Evolutionary conservation across 805 yeast genomes (phyloP), one percentile per base, ranked within the genome.

Genomic region (Ogataea trehalophila): DNA sequence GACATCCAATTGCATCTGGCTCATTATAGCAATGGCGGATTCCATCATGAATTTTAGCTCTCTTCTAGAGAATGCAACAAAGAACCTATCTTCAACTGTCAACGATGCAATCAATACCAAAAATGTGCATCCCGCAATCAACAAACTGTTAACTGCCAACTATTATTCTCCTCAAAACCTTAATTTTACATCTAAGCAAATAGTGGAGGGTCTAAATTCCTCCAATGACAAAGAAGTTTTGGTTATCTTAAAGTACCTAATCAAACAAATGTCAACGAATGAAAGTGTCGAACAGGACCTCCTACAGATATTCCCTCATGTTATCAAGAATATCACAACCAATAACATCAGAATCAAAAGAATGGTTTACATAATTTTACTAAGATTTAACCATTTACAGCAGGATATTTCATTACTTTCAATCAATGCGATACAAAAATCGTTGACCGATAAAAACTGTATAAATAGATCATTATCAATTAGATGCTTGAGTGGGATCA

Each of bases 371-470:
- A 73, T 85, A 1, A 88, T 87, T 56, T 68, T 94, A 42, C 69
- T 83, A 39, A 74, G 86, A 47, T 89, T 80, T 62, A 94, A 96
- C 22, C 95, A 88, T 52, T 65, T 73, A 46, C 91, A 88, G 55
- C 96, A 94, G 9, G 96, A 91, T 62, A 76, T 87, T n/a, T 94
- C 98, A 2, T 74, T 94, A 18, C 72, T 94, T 41, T 81, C 96
- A 1, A 87, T 94, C 54, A 94, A 94, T 65, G 87, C 97, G 1
- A 86, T 94, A 42, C 99, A 94, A 64, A 89, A 87, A 65, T 75
- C 88, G 1, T 67, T 92, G 29, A 71, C 76, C 9, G 96, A 89
- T 56, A 80, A 80, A 54, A 77, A 76, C 50, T 85, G 95, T 2
- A 74, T 79, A 11, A 71, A 76, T 16, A 72, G 98, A 52, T 77